Conservation (phyloP, 1,139 yeast species). For the Suhomyces chickasaworum region DNA sequence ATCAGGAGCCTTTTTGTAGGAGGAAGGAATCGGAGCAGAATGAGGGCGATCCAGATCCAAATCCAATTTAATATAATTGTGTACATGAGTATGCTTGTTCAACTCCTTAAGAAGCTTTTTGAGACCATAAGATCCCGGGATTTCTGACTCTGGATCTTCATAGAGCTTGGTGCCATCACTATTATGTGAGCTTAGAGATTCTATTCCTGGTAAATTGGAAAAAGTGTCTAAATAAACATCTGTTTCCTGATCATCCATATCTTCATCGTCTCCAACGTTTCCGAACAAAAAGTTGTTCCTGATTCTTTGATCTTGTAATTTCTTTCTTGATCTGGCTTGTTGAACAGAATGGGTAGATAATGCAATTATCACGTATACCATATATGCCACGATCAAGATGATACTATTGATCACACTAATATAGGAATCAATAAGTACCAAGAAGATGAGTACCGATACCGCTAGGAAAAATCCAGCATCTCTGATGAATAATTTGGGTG, state of each 20-base stretch:
- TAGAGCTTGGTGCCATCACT: slow-evolving; percentile 26
- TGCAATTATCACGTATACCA: slow-evolving; percentile 53
- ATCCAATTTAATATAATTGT: slow-evolving; percentile 6
- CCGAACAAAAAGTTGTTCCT: slow-evolving; percentile 26
- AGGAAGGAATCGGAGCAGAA: background rate
- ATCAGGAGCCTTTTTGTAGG: background rate
- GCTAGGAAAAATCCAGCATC: slow-evolving; percentile 56
- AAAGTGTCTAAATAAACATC: slow-evolving; percentile 28
- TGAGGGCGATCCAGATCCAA: slow-evolving; percentile 9
- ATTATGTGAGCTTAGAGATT: slow-evolving; percentile 26
- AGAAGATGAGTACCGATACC: slow-evolving; percentile 44
- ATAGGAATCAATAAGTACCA: slow-evolving; percentile 46
- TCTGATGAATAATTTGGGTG: slow-evolving; percentile 50
- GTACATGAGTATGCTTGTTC: slow-evolving; percentile 27
- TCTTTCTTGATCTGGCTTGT: slow-evolving; percentile 22
- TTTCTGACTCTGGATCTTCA: slow-evolving; percentile 16
- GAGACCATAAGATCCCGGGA: slow-evolving; percentile 38
- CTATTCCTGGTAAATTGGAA: slow-evolving; percentile 36
- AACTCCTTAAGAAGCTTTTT: slow-evolving; percentile 37
- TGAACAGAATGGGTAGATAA: slow-evolving; percentile 33
- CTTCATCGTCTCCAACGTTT: background rate
- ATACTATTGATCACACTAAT: slow-evolving; percentile 50
- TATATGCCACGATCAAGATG: slow-evolving; percentile 52
- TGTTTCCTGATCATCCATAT: slow-evolving; percentile 5
- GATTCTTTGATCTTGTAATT: slow-evolving; percentile 31